These are phyloP conservation scores for Ogataea glucozyma DNA, from an alignment of 805 yeast genomes.

Conservation along the genomic window DNA sequence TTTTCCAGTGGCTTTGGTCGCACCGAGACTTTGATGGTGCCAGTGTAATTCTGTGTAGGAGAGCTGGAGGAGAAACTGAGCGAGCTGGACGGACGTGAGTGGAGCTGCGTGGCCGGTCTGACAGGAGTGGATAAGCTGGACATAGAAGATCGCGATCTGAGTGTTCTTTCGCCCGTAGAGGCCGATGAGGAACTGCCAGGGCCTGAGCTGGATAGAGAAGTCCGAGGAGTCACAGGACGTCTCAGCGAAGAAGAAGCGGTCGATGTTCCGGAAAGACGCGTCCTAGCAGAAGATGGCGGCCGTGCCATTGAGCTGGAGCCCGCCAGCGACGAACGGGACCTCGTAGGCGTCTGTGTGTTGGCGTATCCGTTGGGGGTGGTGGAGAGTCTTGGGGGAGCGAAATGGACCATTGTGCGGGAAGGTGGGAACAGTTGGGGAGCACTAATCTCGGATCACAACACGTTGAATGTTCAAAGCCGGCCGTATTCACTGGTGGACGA, in stretches of 20 bases:
- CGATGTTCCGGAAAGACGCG: constrained; percentile 24
- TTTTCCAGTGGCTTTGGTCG: constrained; percentile 66
- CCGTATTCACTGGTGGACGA: no score
- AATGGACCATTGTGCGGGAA: constrained; percentile 20
- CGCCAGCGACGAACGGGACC: constrained; percentile 16
- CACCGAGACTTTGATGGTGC: constrained; percentile 73
- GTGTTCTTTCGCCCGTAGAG: constrained; percentile 8
- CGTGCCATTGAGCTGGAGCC: constrained; percentile 15
- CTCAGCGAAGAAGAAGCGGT: constrained; percentile 21
- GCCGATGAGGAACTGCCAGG: constrained; percentile 8
- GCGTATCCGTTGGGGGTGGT: constrained; percentile 16
- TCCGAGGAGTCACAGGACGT: constrained; percentile 22
- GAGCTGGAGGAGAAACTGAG: constrained; percentile 13
- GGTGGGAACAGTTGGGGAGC: no score
- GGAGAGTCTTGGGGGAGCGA: constrained; percentile 19
- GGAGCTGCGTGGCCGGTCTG: constrained; percentile 10
- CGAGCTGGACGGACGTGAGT: constrained; percentile 25
- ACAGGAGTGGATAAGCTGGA: constrained; percentile 23
- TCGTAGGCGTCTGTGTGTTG: constrained; percentile 17
- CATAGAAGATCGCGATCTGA: constrained; percentile 27
- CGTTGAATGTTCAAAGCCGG: no score
- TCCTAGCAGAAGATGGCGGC: constrained; percentile 18
- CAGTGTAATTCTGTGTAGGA: constrained; percentile 46
- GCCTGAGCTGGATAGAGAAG: no score
- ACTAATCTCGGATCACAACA: no score